Evolutionary conservation across 208 protist genomes (phyloP).

Genomic region (Wallacemonas sp.): DNA sequence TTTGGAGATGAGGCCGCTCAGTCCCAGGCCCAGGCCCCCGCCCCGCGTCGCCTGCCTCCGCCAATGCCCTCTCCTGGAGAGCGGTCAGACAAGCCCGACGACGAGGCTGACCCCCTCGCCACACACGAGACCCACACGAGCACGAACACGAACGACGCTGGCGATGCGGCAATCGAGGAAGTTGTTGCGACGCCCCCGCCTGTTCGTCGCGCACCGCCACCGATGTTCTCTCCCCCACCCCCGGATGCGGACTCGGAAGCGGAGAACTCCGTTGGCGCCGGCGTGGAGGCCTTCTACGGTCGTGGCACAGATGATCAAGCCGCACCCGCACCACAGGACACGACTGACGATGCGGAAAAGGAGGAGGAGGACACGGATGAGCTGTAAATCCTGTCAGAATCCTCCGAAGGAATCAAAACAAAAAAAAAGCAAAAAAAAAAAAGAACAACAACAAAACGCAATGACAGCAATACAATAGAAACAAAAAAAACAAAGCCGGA

Average conservation of each 20-base stretch:
- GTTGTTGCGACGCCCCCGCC: slow-evolving; percentile 11
- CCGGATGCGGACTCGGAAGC: slow-evolving; percentile 12
- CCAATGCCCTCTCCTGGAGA: slow-evolving; percentile 23
- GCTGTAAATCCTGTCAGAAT: not conserved
- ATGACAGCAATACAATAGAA: not conserved
- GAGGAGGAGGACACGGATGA: not conserved
- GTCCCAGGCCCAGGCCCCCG: not conserved
- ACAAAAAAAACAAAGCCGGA: slow-evolving; percentile 18
- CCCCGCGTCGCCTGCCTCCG: slow-evolving; percentile 21
- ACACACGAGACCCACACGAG: too few species aligned
- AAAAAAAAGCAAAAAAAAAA: slow-evolving; percentile 12
- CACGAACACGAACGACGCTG: too few species aligned
- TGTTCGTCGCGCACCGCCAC: slow-evolving; percentile 22
- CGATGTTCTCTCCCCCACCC: slow-evolving; percentile 33
- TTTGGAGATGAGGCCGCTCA: not conserved
- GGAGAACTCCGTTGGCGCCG: slow-evolving; percentile 9
- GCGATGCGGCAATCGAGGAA: not conserved
- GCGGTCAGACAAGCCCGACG: slow-evolving; percentile 3
- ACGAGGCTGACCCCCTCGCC: too few species aligned
- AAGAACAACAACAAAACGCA: slow-evolving; percentile 3
- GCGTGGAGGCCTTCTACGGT: slow-evolving; percentile 7
- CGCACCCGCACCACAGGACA: not conserved
- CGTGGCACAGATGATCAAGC: not conserved
- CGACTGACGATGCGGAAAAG: not conserved
- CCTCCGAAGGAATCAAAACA: too few species aligned